phyloP scores from a whole-genome alignment of 2,329 filamentous ascomycete species.

The Apiospora pterosperma region DNA sequence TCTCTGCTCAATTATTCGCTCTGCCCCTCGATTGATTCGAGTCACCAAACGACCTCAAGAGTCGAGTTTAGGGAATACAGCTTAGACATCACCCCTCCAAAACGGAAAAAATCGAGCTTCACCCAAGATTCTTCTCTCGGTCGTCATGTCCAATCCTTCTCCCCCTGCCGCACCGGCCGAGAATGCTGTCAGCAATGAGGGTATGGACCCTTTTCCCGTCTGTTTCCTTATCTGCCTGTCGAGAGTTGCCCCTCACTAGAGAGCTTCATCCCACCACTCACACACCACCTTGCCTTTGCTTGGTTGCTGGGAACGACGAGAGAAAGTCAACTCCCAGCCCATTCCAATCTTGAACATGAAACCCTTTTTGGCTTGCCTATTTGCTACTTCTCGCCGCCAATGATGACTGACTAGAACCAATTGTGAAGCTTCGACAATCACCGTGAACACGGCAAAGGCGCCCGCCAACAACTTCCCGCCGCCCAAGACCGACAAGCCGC shows the following conservation, averaged over 20 bases:
- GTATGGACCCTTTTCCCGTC: neutral
- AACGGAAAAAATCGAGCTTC: neutral
- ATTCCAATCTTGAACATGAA: neutral
- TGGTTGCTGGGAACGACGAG: neutral
- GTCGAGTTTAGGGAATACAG: conserved; percentile 2
- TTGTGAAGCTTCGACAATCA: conserved; percentile 32
- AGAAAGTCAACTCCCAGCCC: neutral
- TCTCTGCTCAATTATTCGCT: neutral
- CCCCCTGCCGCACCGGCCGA: conserved; percentile 22
- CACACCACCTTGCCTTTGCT: neutral
- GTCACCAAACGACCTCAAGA: neutral
- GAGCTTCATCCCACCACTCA: neutral
- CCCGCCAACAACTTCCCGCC: conserved; percentile 56
- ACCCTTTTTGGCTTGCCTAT: neutral
- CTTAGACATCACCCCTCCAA: neutral
- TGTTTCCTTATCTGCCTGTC: conserved; percentile 1
- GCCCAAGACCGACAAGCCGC: conserved; percentile 94
- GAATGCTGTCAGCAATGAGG: conserved; percentile 8
- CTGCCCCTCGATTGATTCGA: conserved; percentile 6
- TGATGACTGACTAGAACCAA: neutral
- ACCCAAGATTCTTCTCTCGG: neutral
- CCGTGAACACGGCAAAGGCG: conserved; percentile 27
- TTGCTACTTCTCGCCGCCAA: neutral
- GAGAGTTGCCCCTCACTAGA: neutral
- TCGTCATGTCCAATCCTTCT: conserved; percentile 30